Percentiles rank a stretch among this genome's conserved stretches.
Conservation (phyloP, 768 basidiomycete species). For the Tricholoma sp. region DNA sequence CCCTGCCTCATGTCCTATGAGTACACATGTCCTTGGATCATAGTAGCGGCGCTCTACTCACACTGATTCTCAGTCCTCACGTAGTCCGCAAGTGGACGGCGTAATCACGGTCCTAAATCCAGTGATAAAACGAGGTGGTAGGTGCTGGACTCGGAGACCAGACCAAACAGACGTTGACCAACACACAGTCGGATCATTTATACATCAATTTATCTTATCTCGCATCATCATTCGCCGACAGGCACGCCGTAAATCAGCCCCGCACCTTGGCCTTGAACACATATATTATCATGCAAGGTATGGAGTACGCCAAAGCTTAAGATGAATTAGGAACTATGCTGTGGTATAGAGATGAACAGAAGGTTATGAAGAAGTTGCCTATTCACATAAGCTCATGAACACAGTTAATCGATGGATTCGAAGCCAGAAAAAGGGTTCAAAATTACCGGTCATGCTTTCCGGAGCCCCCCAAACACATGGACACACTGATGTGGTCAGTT, state of each 20-base stretch:
- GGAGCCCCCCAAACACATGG: not conserved
- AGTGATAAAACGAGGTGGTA: slow-evolving; percentile 11
- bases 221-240: slow-evolving; percentile 6
- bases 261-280: not conserved
- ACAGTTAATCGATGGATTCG: not conserved
- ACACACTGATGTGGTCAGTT: not conserved
- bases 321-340: not conserved
- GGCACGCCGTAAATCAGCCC: not conserved
- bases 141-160: slow-evolving; percentile 13
- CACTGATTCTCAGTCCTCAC: slow-evolving; percentile 13
- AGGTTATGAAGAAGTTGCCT: not conserved
- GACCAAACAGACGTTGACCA: slow-evolving; percentile 1
- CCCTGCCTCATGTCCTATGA: slow-evolving; percentile 52
- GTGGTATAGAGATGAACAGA: not conserved
- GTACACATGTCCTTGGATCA: slow-evolving; percentile 40
- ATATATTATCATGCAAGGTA: too few species aligned
- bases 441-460: not conserved
- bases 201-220: slow-evolving; percentile 20
- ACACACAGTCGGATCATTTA: slow-evolving; percentile 14
- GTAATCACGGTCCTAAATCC: slow-evolving; percentile 5
- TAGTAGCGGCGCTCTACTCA: slow-evolving; percentile 16
- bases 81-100: slow-evolving; percentile 11
- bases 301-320: too few species aligned
- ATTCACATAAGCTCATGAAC: not conserved
- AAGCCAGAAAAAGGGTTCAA: not conserved